A percentile compares a stretch with the other conserved stretches of the same genome.
phyloP scores from a whole-genome alignment of 2,329 filamentous ascomycete species.

The Sporothrix variecibatus region DNA sequence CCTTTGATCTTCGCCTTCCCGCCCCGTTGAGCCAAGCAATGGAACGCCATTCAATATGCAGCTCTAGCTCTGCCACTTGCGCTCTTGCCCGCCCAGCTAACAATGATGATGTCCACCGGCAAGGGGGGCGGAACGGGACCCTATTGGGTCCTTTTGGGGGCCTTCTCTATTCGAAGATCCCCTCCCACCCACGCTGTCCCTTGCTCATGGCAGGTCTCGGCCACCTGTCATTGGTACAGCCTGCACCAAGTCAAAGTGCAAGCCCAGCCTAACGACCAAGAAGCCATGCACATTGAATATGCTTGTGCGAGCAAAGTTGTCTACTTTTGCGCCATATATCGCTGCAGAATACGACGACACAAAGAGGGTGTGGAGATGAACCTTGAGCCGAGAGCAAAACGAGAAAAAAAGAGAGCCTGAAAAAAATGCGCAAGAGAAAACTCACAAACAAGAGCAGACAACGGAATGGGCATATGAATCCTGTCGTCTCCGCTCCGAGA shows the following conservation, averaged over 20 bases:
- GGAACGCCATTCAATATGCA: not conserved
- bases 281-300: not conserved
- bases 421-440: not conserved
- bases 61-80: not conserved
- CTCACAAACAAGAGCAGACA: not conserved
- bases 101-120: not conserved
- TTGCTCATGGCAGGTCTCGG: conserved; percentile 2
- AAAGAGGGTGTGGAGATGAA: not conserved
- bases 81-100: not conserved
- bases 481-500: not conserved
- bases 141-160: not conserved
- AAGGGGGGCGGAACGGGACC: not conserved
- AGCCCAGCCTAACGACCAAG: not conserved
- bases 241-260: not conserved
- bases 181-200: not conserved
- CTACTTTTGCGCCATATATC: conserved; percentile 1
- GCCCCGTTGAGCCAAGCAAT: not conserved
- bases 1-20: not conserved
- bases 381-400: not conserved
- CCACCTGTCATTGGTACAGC: conserved; percentile 1
- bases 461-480: too few species aligned
- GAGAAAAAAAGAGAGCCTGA: not conserved
- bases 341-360: conserved; percentile 5
- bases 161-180: not conserved
- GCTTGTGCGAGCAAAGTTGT: not conserved